These are phyloP conservation scores for Trypanosoma cruzi DNA, from an alignment of 208 protist species.

Conservation along the genomic window DNA sequence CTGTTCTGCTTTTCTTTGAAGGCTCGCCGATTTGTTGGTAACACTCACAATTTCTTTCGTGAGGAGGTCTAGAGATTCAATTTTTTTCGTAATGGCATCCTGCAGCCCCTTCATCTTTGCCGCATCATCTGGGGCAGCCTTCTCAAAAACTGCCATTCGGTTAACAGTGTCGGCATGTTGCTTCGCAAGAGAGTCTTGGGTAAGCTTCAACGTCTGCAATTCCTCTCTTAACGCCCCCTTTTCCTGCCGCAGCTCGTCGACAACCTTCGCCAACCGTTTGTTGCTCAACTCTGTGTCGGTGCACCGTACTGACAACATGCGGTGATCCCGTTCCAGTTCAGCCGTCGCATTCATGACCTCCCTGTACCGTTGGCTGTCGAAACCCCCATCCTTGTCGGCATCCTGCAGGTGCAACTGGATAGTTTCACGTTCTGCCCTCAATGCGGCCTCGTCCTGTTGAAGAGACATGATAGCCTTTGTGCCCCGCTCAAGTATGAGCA, in stretches of 20 bases:
- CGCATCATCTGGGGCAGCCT: conserved; percentile 15
- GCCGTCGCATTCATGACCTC: conserved; percentile 20
- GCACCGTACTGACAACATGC: conserved; percentile 24
- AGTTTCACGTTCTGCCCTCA: conserved; percentile 20
- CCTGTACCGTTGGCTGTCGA: conserved; percentile 8
- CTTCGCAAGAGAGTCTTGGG: conserved; percentile 10
- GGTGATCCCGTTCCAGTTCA: conserved; percentile 38
- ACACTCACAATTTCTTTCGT: conserved; percentile 18
- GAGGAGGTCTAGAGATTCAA: conserved; percentile 20
- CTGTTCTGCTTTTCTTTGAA: conserved; percentile 30
- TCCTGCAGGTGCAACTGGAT: conserved; percentile 22
- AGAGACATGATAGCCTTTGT: conserved; percentile 20
- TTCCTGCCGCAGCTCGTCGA: conserved; percentile 30
- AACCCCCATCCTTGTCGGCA: not conserved
- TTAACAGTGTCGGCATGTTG: conserved; percentile 14
- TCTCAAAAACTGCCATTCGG: conserved; percentile 13
- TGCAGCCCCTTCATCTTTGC: conserved; percentile 16
- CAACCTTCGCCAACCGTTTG: conserved; percentile 18
- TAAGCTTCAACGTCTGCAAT: conserved; percentile 7
- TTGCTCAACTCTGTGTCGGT: conserved; percentile 28
- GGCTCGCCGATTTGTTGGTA: conserved; percentile 13
- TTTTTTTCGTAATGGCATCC: conserved; percentile 32
- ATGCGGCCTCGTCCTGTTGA: conserved; percentile 25
- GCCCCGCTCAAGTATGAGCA: conserved; percentile 26
- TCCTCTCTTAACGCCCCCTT: conserved; percentile 27